Evolutionary conservation across 2,329 filamentous ascomycete genomes (phyloP), one percentile per base, ranked within the genome.

Genomic region (Aspergillus sp.): DNA sequence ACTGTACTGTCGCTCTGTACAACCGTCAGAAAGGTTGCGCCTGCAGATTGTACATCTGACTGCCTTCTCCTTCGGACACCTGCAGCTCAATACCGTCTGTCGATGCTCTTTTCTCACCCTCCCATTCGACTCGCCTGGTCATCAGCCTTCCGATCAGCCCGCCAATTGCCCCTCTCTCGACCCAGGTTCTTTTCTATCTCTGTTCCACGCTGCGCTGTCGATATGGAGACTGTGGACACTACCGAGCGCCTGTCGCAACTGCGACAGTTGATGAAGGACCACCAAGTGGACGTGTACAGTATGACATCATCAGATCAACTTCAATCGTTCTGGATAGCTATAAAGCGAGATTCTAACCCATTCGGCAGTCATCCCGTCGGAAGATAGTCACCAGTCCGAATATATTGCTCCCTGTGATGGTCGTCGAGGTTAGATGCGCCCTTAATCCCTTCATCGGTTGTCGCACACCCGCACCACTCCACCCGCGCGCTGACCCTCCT

Each of bases 401-500:
- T 99, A 99, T 74, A 97, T 97, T 71, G 94, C 94, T 47, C 86
- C 88, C n/a, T 96, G 91, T 70, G 94, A 99, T 77, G 92, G 83
- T 56, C 86, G 94, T 61, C 87, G 94, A 83, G 82, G 82, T 85
- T 62, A 72, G 70, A 54, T 54, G 11, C 49, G 47, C 41, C 45
- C 49, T 43, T 45, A 29, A 44, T 31, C 32, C 34, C 47, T 31
- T 45, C 50, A 50, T 45, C 25, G 45, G 50, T 49, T 9, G 11
- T 21, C 43, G 32, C 46, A 46, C 45, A 38, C 45, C 58, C 59
- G 19, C 40, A n/a, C 16, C 2, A 6, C 17, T 11, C 16, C 16
- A 44, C 36, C 41, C 32, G 49, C 41, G 54, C 44, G 47, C 60
- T 62, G 50, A 66, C 52, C 50, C 19, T 20, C 45, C 25, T 31